phyloP scores from a whole-genome alignment of 2,329 filamentous ascomycete genomes.

The Fusarium sp. region DNA sequence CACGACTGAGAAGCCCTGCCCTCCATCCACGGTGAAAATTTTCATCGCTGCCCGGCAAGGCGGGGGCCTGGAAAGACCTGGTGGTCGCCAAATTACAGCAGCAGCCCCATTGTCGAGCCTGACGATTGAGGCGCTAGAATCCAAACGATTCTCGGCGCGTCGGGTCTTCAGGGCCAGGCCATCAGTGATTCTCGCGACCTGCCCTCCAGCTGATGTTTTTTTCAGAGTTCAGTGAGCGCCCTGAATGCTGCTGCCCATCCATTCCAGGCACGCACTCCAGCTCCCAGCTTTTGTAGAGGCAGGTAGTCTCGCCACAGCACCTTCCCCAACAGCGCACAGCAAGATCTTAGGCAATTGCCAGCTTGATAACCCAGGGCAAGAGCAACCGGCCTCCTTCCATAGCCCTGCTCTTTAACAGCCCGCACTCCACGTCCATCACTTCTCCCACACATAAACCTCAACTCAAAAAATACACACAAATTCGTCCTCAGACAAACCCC shows the following conservation, averaged over 20 bases:
- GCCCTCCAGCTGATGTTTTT: neutral
- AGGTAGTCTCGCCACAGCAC: slow-evolving; percentile 9
- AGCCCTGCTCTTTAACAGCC: neutral
- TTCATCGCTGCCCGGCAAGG: slow-evolving; percentile 18
- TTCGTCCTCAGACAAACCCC: neutral
- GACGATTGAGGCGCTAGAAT: neutral
- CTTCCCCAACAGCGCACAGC: neutral
- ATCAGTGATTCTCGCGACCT: slow-evolving; percentile 8
- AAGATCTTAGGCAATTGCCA: slow-evolving; percentile 2
- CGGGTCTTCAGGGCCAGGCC: neutral
- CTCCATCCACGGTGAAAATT: slow-evolving; percentile 14
- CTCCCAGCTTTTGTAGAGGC: neutral
- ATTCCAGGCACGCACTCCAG: neutral
- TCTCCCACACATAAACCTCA: slow-evolving; percentile 12
- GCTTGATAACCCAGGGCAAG: slow-evolving; percentile 1
- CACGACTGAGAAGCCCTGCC: neutral
- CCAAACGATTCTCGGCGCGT: neutral
- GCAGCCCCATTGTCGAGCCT: neutral
- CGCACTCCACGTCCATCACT: slow-evolving; percentile 17
- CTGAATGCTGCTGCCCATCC: neutral
- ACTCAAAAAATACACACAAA: slow-evolving; percentile 8
- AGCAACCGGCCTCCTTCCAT: neutral
- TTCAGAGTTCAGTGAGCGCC: neutral
- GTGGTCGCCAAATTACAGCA: slow-evolving; percentile 17
- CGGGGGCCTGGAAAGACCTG: slow-evolving; percentile 27